phyloP scores from a whole-genome alignment of 345 rosid genomes.

The Bruguiera parviflora region DNA sequence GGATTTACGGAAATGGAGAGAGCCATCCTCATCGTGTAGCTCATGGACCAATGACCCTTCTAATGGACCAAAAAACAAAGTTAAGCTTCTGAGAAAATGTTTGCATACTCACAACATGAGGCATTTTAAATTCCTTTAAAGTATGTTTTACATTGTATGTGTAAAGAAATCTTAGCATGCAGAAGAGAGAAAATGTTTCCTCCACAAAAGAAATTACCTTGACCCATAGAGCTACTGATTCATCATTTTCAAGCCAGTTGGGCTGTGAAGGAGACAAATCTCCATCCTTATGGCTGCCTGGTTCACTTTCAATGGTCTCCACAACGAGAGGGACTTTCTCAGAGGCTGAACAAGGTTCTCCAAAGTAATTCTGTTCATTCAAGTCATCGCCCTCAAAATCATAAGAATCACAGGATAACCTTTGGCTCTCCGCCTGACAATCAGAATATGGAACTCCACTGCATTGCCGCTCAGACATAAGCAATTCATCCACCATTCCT shows the following conservation, averaged over 20 bases:
- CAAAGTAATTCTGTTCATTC: conserved; percentile 35
- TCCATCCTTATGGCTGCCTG: conserved; percentile 46
- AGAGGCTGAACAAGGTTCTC: conserved; percentile 35
- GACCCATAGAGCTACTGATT: conserved; percentile 91
- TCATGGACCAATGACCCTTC: too few relatives aligned
- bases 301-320: conserved; percentile 51
- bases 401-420: conserved; percentile 41
- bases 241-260: conserved; percentile 78
- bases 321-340: conserved; percentile 43
- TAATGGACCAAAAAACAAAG: too few relatives aligned
- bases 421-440: conserved; percentile 41
- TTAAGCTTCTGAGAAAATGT: neutral
- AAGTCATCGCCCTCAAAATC: conserved; percentile 50
- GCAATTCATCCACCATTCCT: conserved; percentile 29
- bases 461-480: conserved; percentile 35
- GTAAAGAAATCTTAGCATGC: conserved; percentile 2
- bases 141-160: neutral
- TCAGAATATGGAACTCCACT: conserved; percentile 44
- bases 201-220: conserved; percentile 50
- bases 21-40: too few relatives aligned
- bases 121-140: neutral
- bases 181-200: neutral
- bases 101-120: neutral
- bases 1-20: too few relatives aligned
- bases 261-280: conserved; percentile 59